Evolutionary conservation across 371 early-diverging fungal genomes (phyloP).

Genomic region (Cokeromyces recurvatus): DNA sequence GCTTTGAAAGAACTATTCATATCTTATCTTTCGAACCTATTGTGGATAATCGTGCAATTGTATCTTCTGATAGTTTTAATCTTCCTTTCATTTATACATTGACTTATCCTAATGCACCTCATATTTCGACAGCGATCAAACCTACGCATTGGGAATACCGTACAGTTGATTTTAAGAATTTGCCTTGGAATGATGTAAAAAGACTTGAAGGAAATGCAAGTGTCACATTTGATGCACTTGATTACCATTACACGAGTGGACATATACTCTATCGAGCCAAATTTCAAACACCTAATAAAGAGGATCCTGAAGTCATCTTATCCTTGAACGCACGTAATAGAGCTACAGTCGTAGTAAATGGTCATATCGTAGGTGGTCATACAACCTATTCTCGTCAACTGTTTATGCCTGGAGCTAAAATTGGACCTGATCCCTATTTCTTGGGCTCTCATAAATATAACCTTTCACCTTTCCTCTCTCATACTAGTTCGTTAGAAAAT

Average conservation of each 20-base stretch:
- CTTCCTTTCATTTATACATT: constrained; percentile 22
- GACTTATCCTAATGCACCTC: constrained; percentile 12
- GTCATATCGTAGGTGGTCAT: constrained; percentile 68
- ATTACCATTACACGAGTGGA: constrained; percentile 61
- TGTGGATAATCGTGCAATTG: constrained; percentile 5
- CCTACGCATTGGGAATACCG: constrained; percentile 29
- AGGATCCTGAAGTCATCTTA: constrained; percentile 29
- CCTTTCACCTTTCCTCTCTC: constrained; percentile 24
- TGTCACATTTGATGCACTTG: constrained; percentile 39
- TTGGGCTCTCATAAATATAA: constrained; percentile 50
- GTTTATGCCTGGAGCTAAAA: constrained; percentile 60
- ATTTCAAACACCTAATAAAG: constrained; percentile 17
- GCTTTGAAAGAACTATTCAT: constrained; percentile 16
- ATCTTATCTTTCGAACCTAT: constrained; percentile 25
- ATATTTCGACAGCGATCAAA: constrained; percentile 17
- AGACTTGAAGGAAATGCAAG: constrained; percentile 13
- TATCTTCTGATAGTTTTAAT: constrained; percentile 7
- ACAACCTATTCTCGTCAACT: constrained; percentile 69
- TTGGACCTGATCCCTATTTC: constrained; percentile 69
- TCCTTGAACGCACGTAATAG: constrained; percentile 70
- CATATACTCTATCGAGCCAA: constrained; percentile 59
- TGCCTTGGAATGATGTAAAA: constrained; percentile 42
- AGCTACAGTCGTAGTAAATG: constrained; percentile 66
- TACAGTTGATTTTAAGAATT: constrained; percentile 23
- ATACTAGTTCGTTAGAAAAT: constrained; percentile 36